Base-by-base conservation (phyloP, 2,329 filamentous ascomycete species). In the Keithomyces neogunnii region DNA sequence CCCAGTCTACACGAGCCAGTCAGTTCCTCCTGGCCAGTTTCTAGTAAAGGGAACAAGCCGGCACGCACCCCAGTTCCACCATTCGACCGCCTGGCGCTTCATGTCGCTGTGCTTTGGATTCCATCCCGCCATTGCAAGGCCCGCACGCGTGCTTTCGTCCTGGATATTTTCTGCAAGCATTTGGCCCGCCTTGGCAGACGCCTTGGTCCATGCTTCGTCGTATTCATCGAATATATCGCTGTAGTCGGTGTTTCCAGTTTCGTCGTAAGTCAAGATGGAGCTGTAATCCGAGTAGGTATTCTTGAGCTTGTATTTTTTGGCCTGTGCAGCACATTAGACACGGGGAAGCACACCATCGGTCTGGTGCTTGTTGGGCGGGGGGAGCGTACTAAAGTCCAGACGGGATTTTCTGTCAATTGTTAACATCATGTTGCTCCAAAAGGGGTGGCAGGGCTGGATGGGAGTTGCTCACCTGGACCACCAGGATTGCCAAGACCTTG, bases 41-140 rank as follows among this genome's bases (percentile, higher is more conserved):
- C 26, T 3, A 13, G 19, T n/a, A 13, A 38, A 5, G 5, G 9
- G 5, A 9, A 33, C 26, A 19, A 48, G 36, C 6, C 3, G 7
- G 32, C 11, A 51, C 56, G 51, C 7, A 59, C 59, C 79, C 67
- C 67, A 69, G 11, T 59, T 62, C 67, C 69, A 75, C 77, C 81
- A 87, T 52, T 88, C 84, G 2, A 80, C 73, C 0, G 82, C 80
- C 51, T 82, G 77, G 2, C 72, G 73, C 11, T 73, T 67, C 68
- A 77, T 76, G 48, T 84, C 71, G 50, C 71, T 54, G 50, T 64
- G 71, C 50, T 71, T 73, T 0, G 82, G 80, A 49, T 78, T 79
- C 82, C 83, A 88, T 1, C 78, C 82, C 0, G 75, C 75, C n/a
- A 84, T 61, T 8, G 72, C 74, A 6, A 86, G 64, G 0, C 78